Base-by-base conservation (phyloP, 768 basidiomycete species). In the Panaeolus papilionaceus region DNA sequence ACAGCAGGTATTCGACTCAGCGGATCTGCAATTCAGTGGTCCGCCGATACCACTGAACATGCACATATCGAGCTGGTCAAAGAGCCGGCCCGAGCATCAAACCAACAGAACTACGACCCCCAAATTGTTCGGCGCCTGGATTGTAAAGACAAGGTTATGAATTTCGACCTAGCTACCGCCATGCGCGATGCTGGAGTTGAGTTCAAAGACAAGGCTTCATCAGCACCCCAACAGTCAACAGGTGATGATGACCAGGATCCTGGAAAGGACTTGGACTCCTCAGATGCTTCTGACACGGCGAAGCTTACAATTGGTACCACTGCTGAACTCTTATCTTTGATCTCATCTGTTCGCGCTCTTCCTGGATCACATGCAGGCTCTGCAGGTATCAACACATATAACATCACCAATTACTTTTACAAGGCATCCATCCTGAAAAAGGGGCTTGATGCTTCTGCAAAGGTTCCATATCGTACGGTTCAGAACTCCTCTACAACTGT, bases 121-220 rank as follows among this genome's bases (percentile, higher is more conserved):
- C 79, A 82, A 67, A 79, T 80, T n/a, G 73, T 71, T 42, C 68
- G 72, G 2, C 65, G 73, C 47, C 70, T 83, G 3, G 74, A 80
- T 64, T 72, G 71, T 0, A 28, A 44, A 2, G 79, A 81, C 20
- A 77, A 74, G 62, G 67, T 75, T 39, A n/a, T 7, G 18, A 54
- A 67, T 28, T 63, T 62, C 28, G 38, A 54, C 20, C 64, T 65
- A 5, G 14, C n/a, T 38, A 65, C 64, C 5, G 33, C 64, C 16
- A 54, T 65, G 26, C n/a, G 7, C 20, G 64, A 12, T 10, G 26
- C 64, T n/a, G 64, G 64, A 1, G 45, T 54, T 54, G 33, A 58
- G 7, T 65, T 65, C 14, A 14, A 38, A 16, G 40, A 7, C 23
- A 12, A 51, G 16, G 3, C 16, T 61, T 16, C 45, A 40, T 51